A percentile compares a stretch with the other conserved stretches of the same genome.
Conservation (phyloP, 257 asterid genomes). For the Vinca minor region DNA sequence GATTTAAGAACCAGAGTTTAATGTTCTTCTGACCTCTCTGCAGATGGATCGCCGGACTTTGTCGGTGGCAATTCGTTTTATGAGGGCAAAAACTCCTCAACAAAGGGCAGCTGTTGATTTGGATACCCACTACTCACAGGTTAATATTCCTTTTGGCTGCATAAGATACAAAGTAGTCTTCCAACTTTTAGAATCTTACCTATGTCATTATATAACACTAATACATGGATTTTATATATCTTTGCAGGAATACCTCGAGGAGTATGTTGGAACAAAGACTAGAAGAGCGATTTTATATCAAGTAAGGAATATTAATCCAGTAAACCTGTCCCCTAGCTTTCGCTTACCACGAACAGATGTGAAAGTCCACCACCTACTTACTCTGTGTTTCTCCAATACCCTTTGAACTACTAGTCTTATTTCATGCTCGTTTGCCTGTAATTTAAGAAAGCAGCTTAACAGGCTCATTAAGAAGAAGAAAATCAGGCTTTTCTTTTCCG, state of each 20-base stretch:
- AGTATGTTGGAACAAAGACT: constrained; percentile 57
- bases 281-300: constrained; percentile 78
- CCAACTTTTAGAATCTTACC: background rate
- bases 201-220: constrained; percentile 1
- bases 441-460: background rate
- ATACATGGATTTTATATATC: background rate
- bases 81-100: constrained; percentile 89
- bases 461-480: too few species aligned
- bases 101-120: constrained; percentile 99
- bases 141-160: constrained; percentile 7
- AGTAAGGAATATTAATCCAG: constrained; percentile 38
- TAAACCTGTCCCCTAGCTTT: background rate
- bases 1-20: background rate
- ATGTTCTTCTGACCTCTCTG: constrained; percentile 11
- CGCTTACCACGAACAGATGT: background rate
- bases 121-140: constrained; percentile 94
- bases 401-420: background rate
- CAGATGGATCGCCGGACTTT: constrained; percentile 70
- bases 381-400: background rate
- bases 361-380: background rate
- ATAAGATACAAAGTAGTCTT: background rate
- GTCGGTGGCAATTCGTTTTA: constrained; percentile 80
- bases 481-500: background rate
- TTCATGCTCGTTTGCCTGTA: background rate
- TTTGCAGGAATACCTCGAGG: constrained; percentile 87